Base-by-base conservation (phyloP, 768 basidiomycete genomes). In the Suillus luteus region DNA sequence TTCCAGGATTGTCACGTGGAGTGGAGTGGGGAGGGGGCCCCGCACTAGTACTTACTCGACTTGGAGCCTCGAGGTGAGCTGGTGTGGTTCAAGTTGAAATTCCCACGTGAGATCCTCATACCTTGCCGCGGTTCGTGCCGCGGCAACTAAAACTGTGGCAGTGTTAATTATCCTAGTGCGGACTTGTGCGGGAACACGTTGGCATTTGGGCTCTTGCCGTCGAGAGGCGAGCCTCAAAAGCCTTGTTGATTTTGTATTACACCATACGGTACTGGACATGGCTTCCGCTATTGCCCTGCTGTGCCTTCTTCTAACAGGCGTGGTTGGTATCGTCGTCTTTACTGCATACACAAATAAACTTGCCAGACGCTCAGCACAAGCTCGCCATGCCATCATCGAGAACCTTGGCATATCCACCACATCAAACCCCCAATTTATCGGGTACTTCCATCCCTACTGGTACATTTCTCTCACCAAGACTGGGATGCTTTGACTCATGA, bases 391-490 rank as follows among this genome's bases (percentile, higher is more conserved):
- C 11, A 64, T 76, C 46, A 65, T 76, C 33, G 62, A 59, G 38
- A 64, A 69, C 14, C n/a, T 75, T 5, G 67, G 66, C 10, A 46
- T 27, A 17, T 41, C 61, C 0, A 17, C 64, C 38, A 14, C 58
- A 9, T 65, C 17, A 37, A 58, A 64, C 5, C 64, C 64, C 55
- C 78, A 70, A 54, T 76, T 95, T 22, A 79, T 95, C 2, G 95
- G 91, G 0, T 91, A 96, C 78, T 96, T 97, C 73, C 96, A 99
- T 79, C 96, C 96, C 0, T 99, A 96, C 73, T 99, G 95, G 95
- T 95, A 69, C 77, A 86, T 71, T 15, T 6, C 51, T 19, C 54
- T 48, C 43, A 64, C 10, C 3, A 24, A 46, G 24, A 22, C 49
- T 63, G 40, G 54, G 22, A 48, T 22, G 27, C 35, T 37, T 31